Conservation (phyloP, 371 early-diverging fungal genomes). For the Saksenaea oblongispora region DNA sequence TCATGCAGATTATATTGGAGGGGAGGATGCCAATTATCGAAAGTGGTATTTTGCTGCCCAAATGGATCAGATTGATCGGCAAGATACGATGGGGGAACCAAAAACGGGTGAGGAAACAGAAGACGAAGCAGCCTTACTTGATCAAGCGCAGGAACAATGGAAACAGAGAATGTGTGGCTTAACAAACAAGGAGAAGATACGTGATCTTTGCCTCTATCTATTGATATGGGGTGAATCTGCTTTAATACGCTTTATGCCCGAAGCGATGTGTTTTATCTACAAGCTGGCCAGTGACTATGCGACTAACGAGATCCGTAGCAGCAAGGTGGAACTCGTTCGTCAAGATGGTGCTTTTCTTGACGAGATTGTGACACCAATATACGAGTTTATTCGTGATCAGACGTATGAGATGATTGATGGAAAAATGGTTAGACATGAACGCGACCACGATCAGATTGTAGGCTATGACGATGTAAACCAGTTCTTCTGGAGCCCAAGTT, state of each 20-base stretch:
- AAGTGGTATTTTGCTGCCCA: conserved; percentile 88
- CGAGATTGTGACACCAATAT: conserved; percentile 75
- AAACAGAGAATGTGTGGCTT: conserved; percentile 69
- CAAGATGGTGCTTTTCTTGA: conserved; percentile 73
- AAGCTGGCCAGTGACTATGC: conserved; percentile 75
- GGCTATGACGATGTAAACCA: conserved; percentile 94
- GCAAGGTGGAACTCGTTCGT: conserved; percentile 40
- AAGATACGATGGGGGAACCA: conserved; percentile 42
- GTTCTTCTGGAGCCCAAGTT: conserved; percentile 79
- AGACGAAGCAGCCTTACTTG: conserved; percentile 42
- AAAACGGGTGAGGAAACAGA: conserved; percentile 38
- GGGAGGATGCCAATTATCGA: conserved; percentile 82
- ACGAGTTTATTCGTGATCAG: conserved; percentile 78
- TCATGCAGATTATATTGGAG: conserved; percentile 88
- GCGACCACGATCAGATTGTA: conserved; percentile 78
- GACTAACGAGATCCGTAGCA: not conserved
- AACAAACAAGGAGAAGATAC: conserved; percentile 68
- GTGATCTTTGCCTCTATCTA: conserved; percentile 80
- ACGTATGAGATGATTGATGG: conserved; percentile 72
- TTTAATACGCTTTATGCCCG: conserved; percentile 77
- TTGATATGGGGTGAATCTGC: conserved; percentile 90
- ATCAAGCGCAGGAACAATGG: conserved; percentile 71
- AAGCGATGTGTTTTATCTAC: conserved; percentile 83
- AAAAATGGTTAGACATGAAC: conserved; percentile 75
- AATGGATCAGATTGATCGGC: conserved; percentile 68